A percentile compares a stretch with the other conserved stretches of the same genome.
phyloP scores from a whole-genome alignment of 306 rosid species.

The Cucurbita pepo region DNA sequence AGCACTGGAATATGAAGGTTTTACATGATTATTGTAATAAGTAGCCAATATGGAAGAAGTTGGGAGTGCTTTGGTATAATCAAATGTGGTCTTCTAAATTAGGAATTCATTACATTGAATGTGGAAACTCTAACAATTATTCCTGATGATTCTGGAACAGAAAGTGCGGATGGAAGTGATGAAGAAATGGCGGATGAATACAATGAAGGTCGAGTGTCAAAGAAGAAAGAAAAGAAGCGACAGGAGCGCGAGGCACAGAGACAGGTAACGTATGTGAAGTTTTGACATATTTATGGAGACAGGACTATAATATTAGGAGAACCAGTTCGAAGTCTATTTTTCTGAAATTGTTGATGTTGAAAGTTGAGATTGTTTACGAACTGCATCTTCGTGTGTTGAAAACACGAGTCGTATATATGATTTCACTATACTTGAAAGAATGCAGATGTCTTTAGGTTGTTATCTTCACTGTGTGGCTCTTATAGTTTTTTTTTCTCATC shows the following conservation, averaged over 20 bases:
- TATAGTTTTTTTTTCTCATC: not conserved
- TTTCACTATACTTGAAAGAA: not conserved
- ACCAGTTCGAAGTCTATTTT: not conserved
- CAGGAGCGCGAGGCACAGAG: slow-evolving; percentile 86
- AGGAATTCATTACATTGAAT: not conserved
- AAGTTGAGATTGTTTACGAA: not conserved
- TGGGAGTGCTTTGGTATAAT: not conserved
- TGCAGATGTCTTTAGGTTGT: not conserved
- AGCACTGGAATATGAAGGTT: not conserved
- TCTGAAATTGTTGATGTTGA: not conserved
- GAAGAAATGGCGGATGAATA: slow-evolving; percentile 43
- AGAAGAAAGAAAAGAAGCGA: slow-evolving; percentile 66
- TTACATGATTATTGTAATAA: not conserved
- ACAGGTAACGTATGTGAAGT: slow-evolving; percentile 31
- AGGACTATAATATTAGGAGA: not conserved
- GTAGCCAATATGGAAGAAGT: not conserved
- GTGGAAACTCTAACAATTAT: not conserved
- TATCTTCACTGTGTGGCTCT: not conserved
- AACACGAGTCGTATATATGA: not conserved
- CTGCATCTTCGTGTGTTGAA: not conserved
- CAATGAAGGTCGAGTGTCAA: slow-evolving; percentile 43
- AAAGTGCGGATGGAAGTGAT: slow-evolving; percentile 58
- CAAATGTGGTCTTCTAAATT: not conserved
- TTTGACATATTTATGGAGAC: not conserved
- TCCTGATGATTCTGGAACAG: slow-evolving; percentile 17